Evolutionary conservation across 805 yeast species (phyloP).

Genomic region (Lipomyces yamadae): DNA sequence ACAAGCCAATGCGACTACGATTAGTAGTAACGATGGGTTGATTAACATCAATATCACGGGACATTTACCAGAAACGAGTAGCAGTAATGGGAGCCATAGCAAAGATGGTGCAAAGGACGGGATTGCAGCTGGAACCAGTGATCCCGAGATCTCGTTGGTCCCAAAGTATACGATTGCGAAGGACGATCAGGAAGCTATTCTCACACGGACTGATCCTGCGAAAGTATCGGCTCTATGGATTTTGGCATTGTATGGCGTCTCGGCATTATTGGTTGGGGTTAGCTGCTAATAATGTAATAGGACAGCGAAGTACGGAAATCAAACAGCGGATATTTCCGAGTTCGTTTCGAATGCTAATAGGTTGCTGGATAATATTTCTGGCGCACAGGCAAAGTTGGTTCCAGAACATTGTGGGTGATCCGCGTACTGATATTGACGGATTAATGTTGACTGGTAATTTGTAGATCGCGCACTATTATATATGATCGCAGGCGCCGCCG

Average conservation of each 20-base stretch:
- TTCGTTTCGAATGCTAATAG: conserved; percentile 10
- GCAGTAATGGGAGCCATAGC: neutral
- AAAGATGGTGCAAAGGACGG: neutral
- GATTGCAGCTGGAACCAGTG: neutral
- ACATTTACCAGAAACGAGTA: neutral
- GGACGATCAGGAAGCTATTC: conserved; percentile 18
- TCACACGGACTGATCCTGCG: conserved; percentile 19
- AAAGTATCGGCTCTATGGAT: conserved; percentile 29
- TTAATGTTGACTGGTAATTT: neutral
- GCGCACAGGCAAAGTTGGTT: conserved; percentile 23
- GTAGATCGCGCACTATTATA: conserved; percentile 19
- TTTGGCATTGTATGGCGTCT: conserved; percentile 24
- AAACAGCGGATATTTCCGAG: conserved; percentile 7
- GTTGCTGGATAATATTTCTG: conserved; percentile 13
- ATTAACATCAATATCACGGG: neutral
- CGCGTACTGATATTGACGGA: neutral
- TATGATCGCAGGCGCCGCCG: conserved; percentile 8
- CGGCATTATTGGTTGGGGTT: neutral
- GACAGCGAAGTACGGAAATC: neutral
- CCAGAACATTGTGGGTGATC: conserved; percentile 17
- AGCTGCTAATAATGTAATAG: neutral
- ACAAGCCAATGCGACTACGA: conserved; percentile 11
- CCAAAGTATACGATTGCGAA: conserved; percentile 3
- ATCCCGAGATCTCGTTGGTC: neutral
- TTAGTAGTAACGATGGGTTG: neutral